Conservation (phyloP, 2,329 filamentous ascomycete genomes). For the Ascochyta rabiei region DNA sequence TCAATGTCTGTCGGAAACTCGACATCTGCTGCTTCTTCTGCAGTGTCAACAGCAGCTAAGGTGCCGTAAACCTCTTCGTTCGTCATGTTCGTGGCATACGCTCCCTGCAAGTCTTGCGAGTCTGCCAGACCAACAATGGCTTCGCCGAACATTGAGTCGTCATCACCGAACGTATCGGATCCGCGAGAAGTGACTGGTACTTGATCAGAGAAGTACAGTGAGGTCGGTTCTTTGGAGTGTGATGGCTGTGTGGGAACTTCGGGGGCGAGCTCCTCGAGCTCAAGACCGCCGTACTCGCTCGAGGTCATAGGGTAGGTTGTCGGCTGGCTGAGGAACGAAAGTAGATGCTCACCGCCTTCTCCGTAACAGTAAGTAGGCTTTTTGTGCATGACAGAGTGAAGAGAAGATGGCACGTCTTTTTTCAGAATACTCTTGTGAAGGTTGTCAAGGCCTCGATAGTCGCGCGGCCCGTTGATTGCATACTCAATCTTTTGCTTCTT, state of each 20-base stretch:
- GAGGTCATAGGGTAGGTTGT: constrained; percentile 5
- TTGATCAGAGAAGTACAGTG: neutral
- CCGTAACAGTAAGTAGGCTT: constrained; percentile 38
- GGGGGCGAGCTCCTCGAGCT: constrained; percentile 19
- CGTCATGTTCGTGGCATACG: neutral
- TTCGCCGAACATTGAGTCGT: constrained; percentile 40
- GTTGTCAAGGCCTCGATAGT: constrained; percentile 32
- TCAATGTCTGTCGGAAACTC: constrained; percentile 3
- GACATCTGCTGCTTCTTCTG: constrained; percentile 15
- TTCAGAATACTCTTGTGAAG: constrained; percentile 34
- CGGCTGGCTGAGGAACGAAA: constrained; percentile 29
- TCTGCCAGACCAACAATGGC: constrained; percentile 42
- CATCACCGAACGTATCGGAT: constrained; percentile 37
- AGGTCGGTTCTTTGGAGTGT: neutral
- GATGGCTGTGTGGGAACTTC: neutral
- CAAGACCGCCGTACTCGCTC: constrained; percentile 41
- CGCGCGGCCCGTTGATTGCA: constrained; percentile 20
- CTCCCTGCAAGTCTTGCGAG: constrained; percentile 27
- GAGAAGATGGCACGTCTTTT: constrained; percentile 24
- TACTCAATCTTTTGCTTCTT: constrained; percentile 34
- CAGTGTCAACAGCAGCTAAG: neutral
- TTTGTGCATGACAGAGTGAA: constrained; percentile 34
- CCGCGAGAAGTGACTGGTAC: neutral
- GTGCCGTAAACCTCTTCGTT: neutral
- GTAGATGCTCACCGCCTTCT: constrained; percentile 26